Percentiles rank a stretch among this genome's conserved stretches.
Evolutionary conservation across 768 basidiomycete species (phyloP).

Genomic region (Pilatotrama ljubarskyi): DNA sequence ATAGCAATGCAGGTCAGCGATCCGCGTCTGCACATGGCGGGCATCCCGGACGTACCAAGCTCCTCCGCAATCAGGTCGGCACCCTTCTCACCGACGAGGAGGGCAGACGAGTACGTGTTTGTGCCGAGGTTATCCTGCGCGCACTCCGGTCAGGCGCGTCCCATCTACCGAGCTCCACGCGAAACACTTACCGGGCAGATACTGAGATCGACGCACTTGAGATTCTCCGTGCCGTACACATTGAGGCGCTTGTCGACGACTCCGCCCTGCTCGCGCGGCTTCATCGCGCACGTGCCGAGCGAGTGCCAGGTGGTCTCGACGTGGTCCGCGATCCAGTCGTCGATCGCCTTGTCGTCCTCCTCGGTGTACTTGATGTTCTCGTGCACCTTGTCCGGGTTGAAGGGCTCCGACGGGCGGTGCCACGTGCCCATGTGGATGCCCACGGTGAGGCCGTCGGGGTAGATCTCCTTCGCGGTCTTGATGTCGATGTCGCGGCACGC

Average conservation of each 20-base stretch:
- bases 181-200: conserved; percentile 60
- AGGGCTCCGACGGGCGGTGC: conserved; percentile 58
- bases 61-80: conserved; percentile 62
- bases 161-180: conserved; percentile 27
- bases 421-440: conserved; percentile 75
- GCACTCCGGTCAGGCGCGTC: not conserved
- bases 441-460: conserved; percentile 62
- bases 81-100: conserved; percentile 71
- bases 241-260: conserved; percentile 65
- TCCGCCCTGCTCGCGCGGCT: conserved; percentile 63
- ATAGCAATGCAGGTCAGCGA: not conserved
- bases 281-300: conserved; percentile 59
- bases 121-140: conserved; percentile 66
- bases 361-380: conserved; percentile 65
- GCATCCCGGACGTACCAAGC: conserved; percentile 45
- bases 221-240: conserved; percentile 65
- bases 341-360: conserved; percentile 72
- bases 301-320: conserved; percentile 82
- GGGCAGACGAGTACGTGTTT: conserved; percentile 71
- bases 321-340: conserved; percentile 68
- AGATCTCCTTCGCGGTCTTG: conserved; percentile 60
- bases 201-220: conserved; percentile 68
- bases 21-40: not conserved
- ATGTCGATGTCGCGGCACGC: conserved; percentile 64
- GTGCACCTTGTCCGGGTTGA: conserved; percentile 56